These are phyloP conservation scores for Aureobasidium sp. DNA, from an alignment of 2,329 filamentous ascomycete genomes.

Conservation along the genomic window DNA sequence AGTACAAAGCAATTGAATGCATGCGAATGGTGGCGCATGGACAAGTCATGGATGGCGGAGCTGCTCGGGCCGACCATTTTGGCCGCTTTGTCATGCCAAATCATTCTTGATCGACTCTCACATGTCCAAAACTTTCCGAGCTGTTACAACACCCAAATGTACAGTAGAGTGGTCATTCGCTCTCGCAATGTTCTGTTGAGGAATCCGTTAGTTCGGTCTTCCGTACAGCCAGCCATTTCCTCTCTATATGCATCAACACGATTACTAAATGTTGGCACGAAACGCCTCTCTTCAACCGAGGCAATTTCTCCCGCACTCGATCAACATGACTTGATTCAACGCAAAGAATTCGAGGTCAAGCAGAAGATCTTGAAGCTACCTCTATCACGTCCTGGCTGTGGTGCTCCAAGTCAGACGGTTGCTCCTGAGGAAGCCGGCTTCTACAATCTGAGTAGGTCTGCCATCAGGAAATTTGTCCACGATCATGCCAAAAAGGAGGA, in stretches of 20 bases:
- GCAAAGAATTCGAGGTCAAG: not conserved
- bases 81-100: not conserved
- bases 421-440: constrained; percentile 48
- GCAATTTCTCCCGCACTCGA: not conserved
- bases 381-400: constrained; percentile 52
- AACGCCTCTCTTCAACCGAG: constrained; percentile 7
- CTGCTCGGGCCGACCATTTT: constrained; percentile 6
- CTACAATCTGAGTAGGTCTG: constrained; percentile 43
- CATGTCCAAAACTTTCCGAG: not conserved
- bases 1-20: not conserved
- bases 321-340: constrained; percentile 17
- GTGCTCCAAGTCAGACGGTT: constrained; percentile 50
- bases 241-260: not conserved
- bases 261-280: not conserved
- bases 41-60: not conserved
- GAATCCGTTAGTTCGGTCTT: not conserved
- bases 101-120: not conserved
- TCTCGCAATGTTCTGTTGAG: not conserved
- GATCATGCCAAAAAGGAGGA: constrained; percentile 25
- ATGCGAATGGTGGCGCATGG: not conserved
- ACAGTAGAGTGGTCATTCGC: not conserved
- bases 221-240: not conserved
- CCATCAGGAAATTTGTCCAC: constrained; percentile 21
- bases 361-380: constrained; percentile 30
- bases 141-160: not conserved